A percentile compares a stretch with the other conserved stretches of the same genome.
Evolutionary conservation across 2,329 filamentous ascomycete genomes (phyloP).

Genomic region (Nigrograna mackinnonii): DNA sequence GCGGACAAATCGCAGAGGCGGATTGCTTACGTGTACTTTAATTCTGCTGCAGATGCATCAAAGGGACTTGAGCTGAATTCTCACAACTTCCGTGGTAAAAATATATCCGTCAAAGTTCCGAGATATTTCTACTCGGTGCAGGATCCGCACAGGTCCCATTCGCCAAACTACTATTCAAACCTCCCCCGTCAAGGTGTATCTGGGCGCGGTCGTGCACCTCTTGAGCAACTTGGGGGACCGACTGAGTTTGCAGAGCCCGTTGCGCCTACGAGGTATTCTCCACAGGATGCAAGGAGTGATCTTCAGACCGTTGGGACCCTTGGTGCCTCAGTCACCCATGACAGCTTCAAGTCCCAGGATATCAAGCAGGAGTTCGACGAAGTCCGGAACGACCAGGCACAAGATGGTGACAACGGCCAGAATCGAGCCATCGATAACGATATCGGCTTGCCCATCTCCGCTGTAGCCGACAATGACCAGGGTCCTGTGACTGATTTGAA

Average conservation of each 20-base stretch:
- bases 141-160: no score
- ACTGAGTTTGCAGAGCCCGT: background rate
- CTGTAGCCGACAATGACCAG: no score
- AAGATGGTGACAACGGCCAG: conserved; percentile 3
- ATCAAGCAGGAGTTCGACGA: conserved; percentile 17
- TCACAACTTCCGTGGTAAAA: background rate
- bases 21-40: conserved; percentile 5
- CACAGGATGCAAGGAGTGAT: conserved; percentile 41
- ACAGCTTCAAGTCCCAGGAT: conserved; percentile 20
- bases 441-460: no score
- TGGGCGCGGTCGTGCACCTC: background rate
- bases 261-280: conserved; percentile 28
- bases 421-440: background rate
- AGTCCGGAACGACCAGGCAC: conserved; percentile 13
- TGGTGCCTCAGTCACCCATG: background rate
- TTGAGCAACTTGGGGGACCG: background rate
- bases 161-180: no score
- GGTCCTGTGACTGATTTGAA: no score
- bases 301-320: conserved; percentile 9
- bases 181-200: background rate
- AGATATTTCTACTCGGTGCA: background rate
- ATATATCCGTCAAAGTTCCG: conserved; percentile 9
- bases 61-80: conserved; percentile 9
- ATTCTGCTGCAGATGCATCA: conserved; percentile 9
- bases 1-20: conserved; percentile 1